Base-by-base conservation (phyloP, 305 asterid species). In the Solanum hybrid region DNA sequence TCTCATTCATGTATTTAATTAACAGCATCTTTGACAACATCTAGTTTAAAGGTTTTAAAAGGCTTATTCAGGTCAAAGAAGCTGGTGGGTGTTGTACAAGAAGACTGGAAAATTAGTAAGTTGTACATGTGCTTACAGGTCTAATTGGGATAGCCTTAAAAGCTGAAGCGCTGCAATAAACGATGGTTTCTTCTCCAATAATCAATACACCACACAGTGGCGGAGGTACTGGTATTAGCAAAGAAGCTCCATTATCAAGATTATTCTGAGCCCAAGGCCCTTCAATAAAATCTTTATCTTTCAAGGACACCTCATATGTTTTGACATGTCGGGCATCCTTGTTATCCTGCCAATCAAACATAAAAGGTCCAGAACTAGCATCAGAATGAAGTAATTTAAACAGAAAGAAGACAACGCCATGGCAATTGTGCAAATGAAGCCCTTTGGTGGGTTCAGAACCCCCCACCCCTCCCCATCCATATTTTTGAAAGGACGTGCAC, bases 181-280 rank as follows among this genome's bases (percentile, higher is more conserved):
- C 99, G 5, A 97, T 96, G 73, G 98, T 97, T 94, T 97, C 99
- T 95, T 97, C 99, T 69, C 99, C 99, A 88, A 97, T 95, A 90
- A 97, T 97, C 77, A 97, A 93, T 90, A 97, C 99, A 51, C 99
- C 99, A 89, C 99, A 96, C 87, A 96, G 95, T 83, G 99, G 99
- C 46, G 99, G 98, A 26, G 99, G 99, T 87, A 97, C 98, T 82
- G 99, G 99, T 88, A 97, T 97, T 90, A 97, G 93, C 93, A 97
- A 94, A 90, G 95, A 97, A 35, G 99, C 99, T 78, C 99, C 99
- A 92, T 96, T 96, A 92, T 96, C 99, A 91, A 97, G 99, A 95
- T 97, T 97, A 93, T 94, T 96, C 91, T 95, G 99, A 91, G 99
- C 96, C 99, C 98, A 97, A 40, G 99, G 98, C 51, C 99, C 99